Conservation (phyloP, 495 filamentous ascomycete genomes). For the Letharia columbiana region DNA sequence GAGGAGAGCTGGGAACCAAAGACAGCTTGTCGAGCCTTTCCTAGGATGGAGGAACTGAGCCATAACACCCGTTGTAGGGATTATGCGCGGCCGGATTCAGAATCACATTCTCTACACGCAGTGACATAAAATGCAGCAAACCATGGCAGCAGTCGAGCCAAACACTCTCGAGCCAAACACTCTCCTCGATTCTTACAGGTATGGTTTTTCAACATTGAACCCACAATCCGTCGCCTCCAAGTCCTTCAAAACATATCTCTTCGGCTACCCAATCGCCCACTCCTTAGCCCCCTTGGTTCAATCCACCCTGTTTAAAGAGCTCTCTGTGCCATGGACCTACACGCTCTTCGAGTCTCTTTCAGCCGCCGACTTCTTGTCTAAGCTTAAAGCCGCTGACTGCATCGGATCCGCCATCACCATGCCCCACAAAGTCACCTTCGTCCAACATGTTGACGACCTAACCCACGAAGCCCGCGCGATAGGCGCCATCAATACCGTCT, state of each 20-base stretch:
- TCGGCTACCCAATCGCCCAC: neutral
- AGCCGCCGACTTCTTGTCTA: neutral
- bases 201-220: neutral
- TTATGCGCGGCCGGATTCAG: too few species aligned
- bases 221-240: slow-evolving; percentile 5
- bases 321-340: neutral
- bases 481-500: neutral
- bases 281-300: neutral
- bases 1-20: too few species aligned
- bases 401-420: neutral
- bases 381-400: neutral
- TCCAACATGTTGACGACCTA: neutral
- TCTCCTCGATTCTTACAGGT: neutral
- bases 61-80: too few species aligned
- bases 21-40: too few species aligned
- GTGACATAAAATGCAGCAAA: neutral
- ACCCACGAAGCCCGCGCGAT: neutral
- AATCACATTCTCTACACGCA: neutral
- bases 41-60: too few species aligned
- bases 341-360: neutral
- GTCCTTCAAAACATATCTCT: neutral
- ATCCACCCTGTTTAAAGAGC: neutral
- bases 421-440: neutral
- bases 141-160: neutral
- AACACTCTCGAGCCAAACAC: neutral